A percentile compares a stretch with the other conserved stretches of the same genome.
phyloP scores from a whole-genome alignment of 179 eudicot species.

The Silene noctiflora region DNA sequence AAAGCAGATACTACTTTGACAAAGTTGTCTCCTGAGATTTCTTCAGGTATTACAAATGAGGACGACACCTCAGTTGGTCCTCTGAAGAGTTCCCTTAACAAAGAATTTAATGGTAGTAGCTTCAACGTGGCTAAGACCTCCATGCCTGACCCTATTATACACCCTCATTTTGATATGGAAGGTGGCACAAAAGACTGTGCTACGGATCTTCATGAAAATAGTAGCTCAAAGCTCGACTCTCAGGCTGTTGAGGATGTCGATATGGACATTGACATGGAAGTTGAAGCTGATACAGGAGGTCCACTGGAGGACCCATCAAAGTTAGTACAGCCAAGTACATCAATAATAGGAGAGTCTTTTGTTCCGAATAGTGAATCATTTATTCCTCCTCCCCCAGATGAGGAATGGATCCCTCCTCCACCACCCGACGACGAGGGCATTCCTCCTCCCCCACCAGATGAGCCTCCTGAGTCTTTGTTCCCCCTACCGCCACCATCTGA shows the following conservation, averaged over 20 bases:
- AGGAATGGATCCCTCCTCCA: conserved; percentile 90
- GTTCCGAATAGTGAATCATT: conserved; percentile 33
- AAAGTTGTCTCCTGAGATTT: conserved; percentile 25
- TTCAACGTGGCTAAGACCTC: conserved; percentile 21
- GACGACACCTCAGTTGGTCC: conserved; percentile 13
- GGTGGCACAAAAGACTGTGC: conserved; percentile 27
- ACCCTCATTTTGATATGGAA: conserved; percentile 24
- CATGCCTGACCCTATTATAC: conserved; percentile 17
- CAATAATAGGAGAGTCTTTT: conserved; percentile 25
- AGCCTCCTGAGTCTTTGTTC: conserved; percentile 50
- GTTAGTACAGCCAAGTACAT: conserved; percentile 31
- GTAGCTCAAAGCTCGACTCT: conserved; percentile 25
- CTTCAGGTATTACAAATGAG: conserved; percentile 22
- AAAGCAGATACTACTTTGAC: conserved; percentile 25
- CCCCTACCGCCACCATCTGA: conserved; percentile 49
- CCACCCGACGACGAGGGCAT: conserved; percentile 85
- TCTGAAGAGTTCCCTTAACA: conserved; percentile 26
- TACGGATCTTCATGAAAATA: conserved; percentile 28
- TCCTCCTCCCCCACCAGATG: conserved; percentile 96
- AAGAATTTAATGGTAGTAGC: conserved; percentile 23
- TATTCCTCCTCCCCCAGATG: conserved; percentile 72
- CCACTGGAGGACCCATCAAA: conserved; percentile 21
- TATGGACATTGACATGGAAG: conserved; percentile 93
- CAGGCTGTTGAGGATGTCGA: conserved; percentile 57
- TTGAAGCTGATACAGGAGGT: conserved; percentile 44